Conservation (phyloP, 2,329 filamentous ascomycete genomes). For the Curvularia sp. region DNA sequence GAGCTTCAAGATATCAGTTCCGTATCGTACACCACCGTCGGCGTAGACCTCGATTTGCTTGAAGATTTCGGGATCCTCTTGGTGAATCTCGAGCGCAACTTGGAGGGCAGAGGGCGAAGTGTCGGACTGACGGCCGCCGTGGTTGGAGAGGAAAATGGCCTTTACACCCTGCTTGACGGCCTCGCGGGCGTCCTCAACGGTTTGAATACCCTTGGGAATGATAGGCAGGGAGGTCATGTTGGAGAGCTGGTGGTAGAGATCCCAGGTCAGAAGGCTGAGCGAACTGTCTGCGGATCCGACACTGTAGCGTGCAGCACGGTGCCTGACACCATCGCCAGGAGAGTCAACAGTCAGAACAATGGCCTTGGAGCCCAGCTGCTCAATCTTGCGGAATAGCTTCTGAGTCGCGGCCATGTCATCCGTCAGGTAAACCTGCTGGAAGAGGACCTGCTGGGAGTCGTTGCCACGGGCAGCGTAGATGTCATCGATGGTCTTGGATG, state of each 20-base stretch:
- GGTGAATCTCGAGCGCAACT: slow-evolving; percentile 77
- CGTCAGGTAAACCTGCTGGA: slow-evolving; percentile 53
- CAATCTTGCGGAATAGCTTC: slow-evolving; percentile 41
- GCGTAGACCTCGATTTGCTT: slow-evolving; percentile 50
- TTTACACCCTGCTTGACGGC: slow-evolving; percentile 47
- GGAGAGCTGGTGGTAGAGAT: slow-evolving; percentile 44
- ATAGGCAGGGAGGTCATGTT: slow-evolving; percentile 50
- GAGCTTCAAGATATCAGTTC: slow-evolving; percentile 49
- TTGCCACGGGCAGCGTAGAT: slow-evolving; percentile 22
- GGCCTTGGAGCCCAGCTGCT: slow-evolving; percentile 49
- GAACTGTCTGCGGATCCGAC: slow-evolving; percentile 41
- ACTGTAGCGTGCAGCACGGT: slow-evolving; percentile 45
- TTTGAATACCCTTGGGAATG: slow-evolving; percentile 52
- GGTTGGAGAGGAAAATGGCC: slow-evolving; percentile 53
- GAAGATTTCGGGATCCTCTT: slow-evolving; percentile 53
- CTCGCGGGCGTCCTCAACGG: slow-evolving; percentile 49
- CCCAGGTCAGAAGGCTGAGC: slow-evolving; percentile 45
- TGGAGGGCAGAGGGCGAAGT: slow-evolving; percentile 72
- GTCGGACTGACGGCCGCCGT: slow-evolving; percentile 52
- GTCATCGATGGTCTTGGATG: slow-evolving; percentile 36
- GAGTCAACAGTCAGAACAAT: slow-evolving; percentile 53
- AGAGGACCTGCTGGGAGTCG: slow-evolving; percentile 42
- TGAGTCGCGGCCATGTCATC: slow-evolving; percentile 41
- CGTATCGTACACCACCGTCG: slow-evolving; percentile 52
- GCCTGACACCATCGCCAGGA: slow-evolving; percentile 48